phyloP scores from a whole-genome alignment of 768 basidiomycete genomes.

The Serpula lacrymans region DNA sequence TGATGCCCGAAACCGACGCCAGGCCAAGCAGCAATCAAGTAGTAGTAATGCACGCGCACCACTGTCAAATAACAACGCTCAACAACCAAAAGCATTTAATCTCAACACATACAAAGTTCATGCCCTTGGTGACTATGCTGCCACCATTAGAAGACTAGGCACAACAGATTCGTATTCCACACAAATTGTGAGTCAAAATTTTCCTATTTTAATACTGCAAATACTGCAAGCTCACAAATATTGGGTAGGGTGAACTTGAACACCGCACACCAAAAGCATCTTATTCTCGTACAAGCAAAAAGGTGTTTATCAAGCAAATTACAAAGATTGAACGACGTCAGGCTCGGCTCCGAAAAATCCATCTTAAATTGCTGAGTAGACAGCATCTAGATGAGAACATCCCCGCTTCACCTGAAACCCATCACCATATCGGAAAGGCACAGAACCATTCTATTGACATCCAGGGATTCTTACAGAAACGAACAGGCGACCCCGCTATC shows the following conservation, averaged over 20 bases:
- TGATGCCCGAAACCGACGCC: constrained; percentile 16
- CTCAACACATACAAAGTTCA: constrained; percentile 31
- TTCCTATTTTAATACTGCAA: too few relatives aligned
- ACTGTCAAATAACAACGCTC: background rate
- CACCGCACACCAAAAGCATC: constrained; percentile 2
- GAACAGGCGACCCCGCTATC: constrained; percentile 18
- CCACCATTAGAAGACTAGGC: constrained; percentile 22
- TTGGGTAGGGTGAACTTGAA: constrained; percentile 11
- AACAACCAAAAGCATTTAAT: constrained; percentile 3
- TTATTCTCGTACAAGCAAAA: background rate
- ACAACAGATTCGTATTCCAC: constrained; percentile 35
- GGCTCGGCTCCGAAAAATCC: constrained; percentile 1
- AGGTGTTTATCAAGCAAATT: constrained; percentile 4
- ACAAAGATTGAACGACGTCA: constrained; percentile 5
- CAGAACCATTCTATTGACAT: constrained; percentile 15
- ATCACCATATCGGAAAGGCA: constrained; percentile 2
- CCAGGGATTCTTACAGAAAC: constrained; percentile 26
- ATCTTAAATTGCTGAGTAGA: too few relatives aligned
- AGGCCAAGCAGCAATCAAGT: background rate
- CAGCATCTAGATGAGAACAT: too few relatives aligned
- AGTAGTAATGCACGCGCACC: background rate
- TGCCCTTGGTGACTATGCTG: constrained; percentile 30
- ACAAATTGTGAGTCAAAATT: constrained; percentile 21
- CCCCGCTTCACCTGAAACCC: background rate
- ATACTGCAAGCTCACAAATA: too few relatives aligned